A percentile compares a stretch with the other conserved stretches of the same genome.
Evolutionary conservation across 306 rosid genomes (phyloP).

Genomic region (Senna tora): DNA sequence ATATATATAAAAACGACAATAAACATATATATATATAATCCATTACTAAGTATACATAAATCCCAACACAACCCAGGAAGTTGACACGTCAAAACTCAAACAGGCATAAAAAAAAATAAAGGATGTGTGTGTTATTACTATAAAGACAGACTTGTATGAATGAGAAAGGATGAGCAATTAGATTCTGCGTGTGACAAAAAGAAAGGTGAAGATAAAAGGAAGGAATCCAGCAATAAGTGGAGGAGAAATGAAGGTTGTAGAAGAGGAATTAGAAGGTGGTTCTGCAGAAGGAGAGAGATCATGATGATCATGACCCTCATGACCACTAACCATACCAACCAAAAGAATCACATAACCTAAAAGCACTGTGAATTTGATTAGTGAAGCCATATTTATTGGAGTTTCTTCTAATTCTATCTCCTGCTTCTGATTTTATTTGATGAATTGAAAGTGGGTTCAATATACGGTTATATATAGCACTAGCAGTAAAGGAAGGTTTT

Average conservation of each 20-base stretch:
- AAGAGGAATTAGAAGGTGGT: slow-evolving; percentile 27
- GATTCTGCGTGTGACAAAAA: slow-evolving; percentile 32
- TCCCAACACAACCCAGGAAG: not conserved
- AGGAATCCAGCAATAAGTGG: slow-evolving; percentile 41
- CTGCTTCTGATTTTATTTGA: not conserved
- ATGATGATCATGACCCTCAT: slow-evolving; percentile 27
- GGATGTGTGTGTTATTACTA: too few relatives aligned
- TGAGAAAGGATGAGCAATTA: not conserved
- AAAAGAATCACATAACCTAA: slow-evolving; percentile 40
- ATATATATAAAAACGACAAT: too few relatives aligned
- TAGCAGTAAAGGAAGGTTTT: not conserved
- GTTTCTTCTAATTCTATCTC: too few relatives aligned
- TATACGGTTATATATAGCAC: not conserved
- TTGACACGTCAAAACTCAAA: not conserved
- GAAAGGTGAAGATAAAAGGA: slow-evolving; percentile 38
- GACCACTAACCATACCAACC: slow-evolving; percentile 44
- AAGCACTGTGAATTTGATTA: slow-evolving; percentile 34
- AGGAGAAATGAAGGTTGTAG: slow-evolving; percentile 36
- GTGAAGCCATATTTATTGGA: slow-evolving; percentile 49
- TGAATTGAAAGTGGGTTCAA: not conserved
- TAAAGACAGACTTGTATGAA: not conserved
- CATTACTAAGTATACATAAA: slow-evolving; percentile 10
- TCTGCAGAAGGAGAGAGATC: slow-evolving; percentile 33
- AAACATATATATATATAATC: not conserved
- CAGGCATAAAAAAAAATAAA: slow-evolving; percentile 1